These are phyloP conservation scores for Hypoxylon lienhwacheense DNA, from an alignment of 495 filamentous ascomycete species.

Conservation along the genomic window DNA sequence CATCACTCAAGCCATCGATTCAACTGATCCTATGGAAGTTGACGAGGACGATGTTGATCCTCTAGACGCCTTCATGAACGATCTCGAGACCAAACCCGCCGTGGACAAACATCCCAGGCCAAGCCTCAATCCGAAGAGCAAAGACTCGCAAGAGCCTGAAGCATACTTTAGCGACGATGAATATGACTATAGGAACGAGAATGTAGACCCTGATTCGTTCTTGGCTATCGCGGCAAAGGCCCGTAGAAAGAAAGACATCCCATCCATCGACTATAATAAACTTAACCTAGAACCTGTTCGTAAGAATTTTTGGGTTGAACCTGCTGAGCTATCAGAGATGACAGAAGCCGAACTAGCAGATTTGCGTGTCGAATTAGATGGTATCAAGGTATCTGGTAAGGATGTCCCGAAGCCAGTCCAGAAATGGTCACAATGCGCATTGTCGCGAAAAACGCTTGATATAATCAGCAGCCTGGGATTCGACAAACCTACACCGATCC, in stretches of 20 bases:
- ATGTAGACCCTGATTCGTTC: conserved; percentile 76
- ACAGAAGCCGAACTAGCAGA: conserved; percentile 81
- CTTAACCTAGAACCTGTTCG: conserved; percentile 82
- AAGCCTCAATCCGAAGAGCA: conserved; percentile 26
- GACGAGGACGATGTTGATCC: conserved; percentile 84
- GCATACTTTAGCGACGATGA: conserved; percentile 87
- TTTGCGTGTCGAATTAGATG: conserved; percentile 84
- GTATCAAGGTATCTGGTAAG: conserved; percentile 85
- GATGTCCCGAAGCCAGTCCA: conserved; percentile 90
- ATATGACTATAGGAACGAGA: conserved; percentile 71
- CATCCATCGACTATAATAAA: conserved; percentile 80
- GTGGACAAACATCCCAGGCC: conserved; percentile 18
- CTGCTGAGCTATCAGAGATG: conserved; percentile 79
- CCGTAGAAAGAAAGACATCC: conserved; percentile 96
- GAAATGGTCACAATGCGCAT: conserved; percentile 95
- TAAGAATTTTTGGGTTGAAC: conserved; percentile 93
- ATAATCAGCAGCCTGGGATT: conserved; percentile 83
- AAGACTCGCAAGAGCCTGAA: conserved; percentile 65
- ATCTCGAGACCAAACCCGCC: conserved; percentile 58
- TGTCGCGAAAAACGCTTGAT: conserved; percentile 84
- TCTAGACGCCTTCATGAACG: conserved; percentile 94
- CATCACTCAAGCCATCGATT: conserved; percentile 12
- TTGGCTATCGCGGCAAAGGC: conserved; percentile 80
- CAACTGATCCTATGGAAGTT: conserved; percentile 42
- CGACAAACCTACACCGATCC: conserved; percentile 87